phyloP scores from a whole-genome alignment of 768 basidiomycete genomes.

The Termitomyces sp. region DNA sequence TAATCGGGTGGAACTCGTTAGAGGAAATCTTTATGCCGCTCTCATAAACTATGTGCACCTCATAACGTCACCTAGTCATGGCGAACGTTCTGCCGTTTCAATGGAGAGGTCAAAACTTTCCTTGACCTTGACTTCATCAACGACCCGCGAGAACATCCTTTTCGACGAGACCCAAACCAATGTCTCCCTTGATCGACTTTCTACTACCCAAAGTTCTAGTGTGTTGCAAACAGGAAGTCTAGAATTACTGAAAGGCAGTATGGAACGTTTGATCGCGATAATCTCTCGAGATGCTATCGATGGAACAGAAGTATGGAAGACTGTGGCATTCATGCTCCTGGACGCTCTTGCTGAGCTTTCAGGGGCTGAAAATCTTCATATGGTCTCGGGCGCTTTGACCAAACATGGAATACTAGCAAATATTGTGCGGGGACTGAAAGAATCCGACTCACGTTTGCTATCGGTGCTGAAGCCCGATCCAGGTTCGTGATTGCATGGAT shows the following conservation, averaged over 20 bases:
- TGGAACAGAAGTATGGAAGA: conserved; percentile 96
- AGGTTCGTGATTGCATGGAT: conserved; percentile 43
- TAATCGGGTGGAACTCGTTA: conserved; percentile 78
- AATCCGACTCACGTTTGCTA: conserved; percentile 71
- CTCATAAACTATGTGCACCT: conserved; percentile 89
- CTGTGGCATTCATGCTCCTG: conserved; percentile 87
- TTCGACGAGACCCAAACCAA: conserved; percentile 37
- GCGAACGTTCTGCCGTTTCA: background rate
- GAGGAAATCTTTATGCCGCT: conserved; percentile 93
- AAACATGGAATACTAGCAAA: conserved; percentile 77
- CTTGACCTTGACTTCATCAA: conserved; percentile 35
- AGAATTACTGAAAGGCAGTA: conserved; percentile 56
- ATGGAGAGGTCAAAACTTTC: conserved; percentile 8
- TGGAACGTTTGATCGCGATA: conserved; percentile 70
- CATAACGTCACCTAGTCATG: conserved; percentile 36
- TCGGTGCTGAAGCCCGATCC: conserved; percentile 86
- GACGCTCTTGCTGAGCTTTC: conserved; percentile 78
- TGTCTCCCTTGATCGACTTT: conserved; percentile 20
- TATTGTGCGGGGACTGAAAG: conserved; percentile 83
- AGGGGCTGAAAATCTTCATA: conserved; percentile 63
- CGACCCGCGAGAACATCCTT: conserved; percentile 36
- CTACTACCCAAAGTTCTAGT: conserved; percentile 14
- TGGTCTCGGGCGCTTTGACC: conserved; percentile 53
- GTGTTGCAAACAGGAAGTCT: conserved; percentile 62
- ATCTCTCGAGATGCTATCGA: conserved; percentile 91